Base-by-base conservation (phyloP, 148 eudicot species). In the Oxyria digyna region DNA sequence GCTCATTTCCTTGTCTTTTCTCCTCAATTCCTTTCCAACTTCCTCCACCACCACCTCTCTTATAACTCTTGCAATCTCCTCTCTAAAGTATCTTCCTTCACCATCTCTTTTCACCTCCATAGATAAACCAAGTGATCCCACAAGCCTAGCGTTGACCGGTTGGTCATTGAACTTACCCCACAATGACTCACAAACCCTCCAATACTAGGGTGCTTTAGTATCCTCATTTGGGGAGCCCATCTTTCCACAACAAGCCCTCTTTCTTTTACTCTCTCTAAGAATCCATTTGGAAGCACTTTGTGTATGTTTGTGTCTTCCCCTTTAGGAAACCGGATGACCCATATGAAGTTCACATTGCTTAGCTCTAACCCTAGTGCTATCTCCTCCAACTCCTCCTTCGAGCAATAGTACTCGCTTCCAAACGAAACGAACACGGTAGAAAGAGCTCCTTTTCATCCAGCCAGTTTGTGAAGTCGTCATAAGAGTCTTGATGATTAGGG, bases 161-260 rank as follows among this genome's bases (percentile, higher is more conserved):
- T 70, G 72, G 72, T 70, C 65, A 50, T 15, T 50, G 72, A 70
- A 40, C 65, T 70, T 35, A 55, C 18, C 57, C 72, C 72, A 37
- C 72, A 70, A 52, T 70, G 72, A 15, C 72, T 70, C 40, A 70
- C 72, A 54, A 70, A 70, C 46, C 64, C 72, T 9, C 72, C 72
- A 21, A 70, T 21, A 24, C 72, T 70, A 3, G 72, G 43, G 33
- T 70, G 65, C 46, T 32, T 35, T 37, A 70, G 15, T 3, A 70
- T 29, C 35, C 59, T 54, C 31, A 54, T 35, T 23, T 70, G 72
- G 21, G 45, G 65, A 12, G 46, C 72, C 72, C 72, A 70, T 17
- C 37, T 55, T 23, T 70, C 64, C 7, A 54, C 45, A 2, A 70
- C 40, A 12, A 70, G 33, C 31, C 65, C 72, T 26, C 65, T 70